Base-by-base conservation (phyloP, 2,329 filamentous ascomycete species). In the Berkeleyomyces rouxiae region DNA sequence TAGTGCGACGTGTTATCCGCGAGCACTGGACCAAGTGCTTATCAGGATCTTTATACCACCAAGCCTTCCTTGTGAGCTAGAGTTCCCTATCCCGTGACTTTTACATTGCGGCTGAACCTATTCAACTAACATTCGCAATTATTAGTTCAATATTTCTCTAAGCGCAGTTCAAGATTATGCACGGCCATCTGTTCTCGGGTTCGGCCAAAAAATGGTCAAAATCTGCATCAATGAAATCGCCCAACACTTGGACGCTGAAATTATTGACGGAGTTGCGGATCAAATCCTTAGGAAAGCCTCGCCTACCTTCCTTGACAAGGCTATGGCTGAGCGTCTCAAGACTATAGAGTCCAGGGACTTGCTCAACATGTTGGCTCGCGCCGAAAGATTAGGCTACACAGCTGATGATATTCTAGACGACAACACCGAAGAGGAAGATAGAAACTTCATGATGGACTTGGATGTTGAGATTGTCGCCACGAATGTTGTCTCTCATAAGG, bases 361-460 rank as follows among this genome's bases (percentile, higher is more conserved):
- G 2, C 77, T 83, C 61, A 82, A 82, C 63, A 78, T 79, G 11
- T 73, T 83, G 23, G 80, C 80, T 1, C 73, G 76, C 43, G 79
- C 80, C 1, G 79, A 82, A 67, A 78, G 81, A 2, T 74, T 83
- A 0, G 81, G 81, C 1, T 83, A 83, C 62, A 65, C 58, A 3
- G 37, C 57, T 31, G 61, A 40, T 7, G 63, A 65, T 51, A 57
- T 65, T 6, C 39, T 65, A 9, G 63, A 65, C 7, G 61, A 61
- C n/a, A 11, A 61, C 7, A 71, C 73, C 0, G 70, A 72, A 40
- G 81, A 83, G 61, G 72, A 79, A 2, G 71, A 81, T 10, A 74
- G 77, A 40, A 75, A 78, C 59, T 71, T 65, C 46, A 58, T 60
- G 47, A 37, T 62, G 44, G 60, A 65, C 37, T 37, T 62, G 55